Conservation (phyloP, 495 filamentous ascomycete species). For the Cairneyella variabilis region DNA sequence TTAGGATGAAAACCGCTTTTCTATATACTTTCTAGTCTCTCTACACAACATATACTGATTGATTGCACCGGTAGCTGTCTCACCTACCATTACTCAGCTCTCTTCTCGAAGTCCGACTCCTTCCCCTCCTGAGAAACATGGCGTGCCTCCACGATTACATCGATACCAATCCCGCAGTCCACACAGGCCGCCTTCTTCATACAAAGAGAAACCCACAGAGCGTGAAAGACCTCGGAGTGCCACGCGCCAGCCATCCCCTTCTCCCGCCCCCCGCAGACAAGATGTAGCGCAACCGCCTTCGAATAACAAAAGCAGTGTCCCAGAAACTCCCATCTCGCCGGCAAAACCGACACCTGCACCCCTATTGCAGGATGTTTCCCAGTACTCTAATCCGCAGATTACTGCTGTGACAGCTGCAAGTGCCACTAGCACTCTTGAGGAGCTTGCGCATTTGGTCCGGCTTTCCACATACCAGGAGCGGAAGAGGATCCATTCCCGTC, state of each 20-base stretch:
- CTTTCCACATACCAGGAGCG: conserved; percentile 71
- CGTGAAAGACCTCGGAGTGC: conserved; percentile 15
- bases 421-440: conserved; percentile 60
- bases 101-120: conserved; percentile 28
- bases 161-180: conserved; percentile 25
- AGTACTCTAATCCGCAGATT: conserved; percentile 46
- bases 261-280: conserved; percentile 18
- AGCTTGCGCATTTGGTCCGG: conserved; percentile 67
- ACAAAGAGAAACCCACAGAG: conserved; percentile 22
- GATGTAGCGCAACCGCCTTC: conserved; percentile 2
- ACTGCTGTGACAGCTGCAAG: conserved; percentile 34
- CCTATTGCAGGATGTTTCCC: conserved; percentile 43
- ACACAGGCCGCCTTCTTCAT: conserved; percentile 19
- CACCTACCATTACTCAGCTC: conserved; percentile 28
- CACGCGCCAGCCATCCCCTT: conserved; percentile 19
- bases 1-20: background rate
- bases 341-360: conserved; percentile 38
- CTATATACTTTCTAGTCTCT: background rate
- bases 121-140: conserved; percentile 20
- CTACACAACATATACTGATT: conserved; percentile 13
- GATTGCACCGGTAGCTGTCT: conserved; percentile 16
- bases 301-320: background rate
- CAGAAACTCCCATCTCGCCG: conserved; percentile 14
- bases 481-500: conserved; percentile 61
- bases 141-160: conserved; percentile 19